phyloP scores from a whole-genome alignment of 805 yeast species.

The Yamadazyma olivae region DNA sequence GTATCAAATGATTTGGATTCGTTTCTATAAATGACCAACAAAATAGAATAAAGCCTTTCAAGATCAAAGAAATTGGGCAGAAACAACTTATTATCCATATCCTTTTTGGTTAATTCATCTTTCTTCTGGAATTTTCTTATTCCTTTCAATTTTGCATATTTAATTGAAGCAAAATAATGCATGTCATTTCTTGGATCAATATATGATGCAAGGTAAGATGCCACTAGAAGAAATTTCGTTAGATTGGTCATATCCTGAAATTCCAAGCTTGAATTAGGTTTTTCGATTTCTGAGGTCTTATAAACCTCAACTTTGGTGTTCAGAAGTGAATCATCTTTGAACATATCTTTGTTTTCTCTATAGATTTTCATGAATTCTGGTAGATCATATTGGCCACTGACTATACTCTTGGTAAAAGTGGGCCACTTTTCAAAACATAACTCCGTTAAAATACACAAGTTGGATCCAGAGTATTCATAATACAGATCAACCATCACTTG shows the following conservation, averaged over 20 bases:
- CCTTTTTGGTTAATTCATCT: slow-evolving; percentile 31
- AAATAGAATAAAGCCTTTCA: slow-evolving; percentile 77
- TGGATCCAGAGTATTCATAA: slow-evolving; percentile 43
- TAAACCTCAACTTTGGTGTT: slow-evolving; percentile 28
- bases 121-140: slow-evolving; percentile 21
- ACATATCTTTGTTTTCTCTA: slow-evolving; percentile 25
- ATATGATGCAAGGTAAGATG: slow-evolving; percentile 82
- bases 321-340: slow-evolving; percentile 29
- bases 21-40: slow-evolving; percentile 61
- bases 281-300: slow-evolving; percentile 20
- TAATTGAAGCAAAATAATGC: slow-evolving; percentile 62
- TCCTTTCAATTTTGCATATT: slow-evolving; percentile 33
- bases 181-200: slow-evolving; percentile 68
- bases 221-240: slow-evolving; percentile 70
- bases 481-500: slow-evolving; percentile 45
- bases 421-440: slow-evolving; percentile 33
- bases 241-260: slow-evolving; percentile 51
- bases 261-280: slow-evolving; percentile 14
- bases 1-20: slow-evolving; percentile 28
- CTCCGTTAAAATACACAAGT: slow-evolving; percentile 33
- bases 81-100: slow-evolving; percentile 57
- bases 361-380: slow-evolving; percentile 34
- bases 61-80: slow-evolving; percentile 74
- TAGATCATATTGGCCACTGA: slow-evolving; percentile 16
- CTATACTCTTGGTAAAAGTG: slow-evolving; percentile 25